These are phyloP conservation scores for Aphanomyces cochlioides DNA, from an alignment of 352 stramenopile genomes.

Conservation along the genomic window DNA sequence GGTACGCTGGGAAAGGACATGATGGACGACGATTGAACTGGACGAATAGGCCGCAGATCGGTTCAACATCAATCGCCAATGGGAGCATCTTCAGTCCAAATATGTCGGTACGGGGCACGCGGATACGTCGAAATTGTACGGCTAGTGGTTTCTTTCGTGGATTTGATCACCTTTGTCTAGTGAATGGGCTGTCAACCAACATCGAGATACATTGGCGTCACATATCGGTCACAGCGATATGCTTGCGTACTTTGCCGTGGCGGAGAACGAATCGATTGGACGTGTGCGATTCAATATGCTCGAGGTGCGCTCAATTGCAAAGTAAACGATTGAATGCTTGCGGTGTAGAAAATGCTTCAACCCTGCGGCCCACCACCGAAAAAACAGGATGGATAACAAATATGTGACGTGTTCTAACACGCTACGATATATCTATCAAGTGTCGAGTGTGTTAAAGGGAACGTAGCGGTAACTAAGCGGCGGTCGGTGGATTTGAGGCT, in stretches of 20 bases:
- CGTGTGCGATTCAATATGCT: conserved; percentile 89
- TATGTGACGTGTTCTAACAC: too few species aligned
- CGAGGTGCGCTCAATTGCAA: conserved; percentile 43
- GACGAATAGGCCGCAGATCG: conserved; percentile 63
- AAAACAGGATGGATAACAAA: conserved; percentile 67
- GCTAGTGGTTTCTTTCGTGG: conserved; percentile 16
- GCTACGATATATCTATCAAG: too few species aligned
- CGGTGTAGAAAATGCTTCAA: conserved; percentile 72
- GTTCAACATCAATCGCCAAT: conserved; percentile 91
- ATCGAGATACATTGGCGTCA: conserved; percentile 96
- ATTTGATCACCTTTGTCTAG: conserved; percentile 36
- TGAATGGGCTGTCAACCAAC: conserved; percentile 98
- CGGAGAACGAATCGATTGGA: conserved; percentile 95
- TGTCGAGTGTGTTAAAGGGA: too few species aligned
- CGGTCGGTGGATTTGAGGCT: conserved; percentile 10
- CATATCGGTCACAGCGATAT: conserved; percentile 98
- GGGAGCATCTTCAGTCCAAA: conserved; percentile 92
- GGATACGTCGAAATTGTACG: conserved; percentile 96
- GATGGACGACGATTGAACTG: not conserved
- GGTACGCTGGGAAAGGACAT: not conserved
- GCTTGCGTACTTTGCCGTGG: conserved; percentile 96
- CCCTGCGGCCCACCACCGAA: conserved; percentile 66
- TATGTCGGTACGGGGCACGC: conserved; percentile 94
- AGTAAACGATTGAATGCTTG: not conserved
- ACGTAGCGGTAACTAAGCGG: not conserved